Base-by-base conservation (phyloP, 441 rosid genomes). In the Sinapis alba region DNA sequence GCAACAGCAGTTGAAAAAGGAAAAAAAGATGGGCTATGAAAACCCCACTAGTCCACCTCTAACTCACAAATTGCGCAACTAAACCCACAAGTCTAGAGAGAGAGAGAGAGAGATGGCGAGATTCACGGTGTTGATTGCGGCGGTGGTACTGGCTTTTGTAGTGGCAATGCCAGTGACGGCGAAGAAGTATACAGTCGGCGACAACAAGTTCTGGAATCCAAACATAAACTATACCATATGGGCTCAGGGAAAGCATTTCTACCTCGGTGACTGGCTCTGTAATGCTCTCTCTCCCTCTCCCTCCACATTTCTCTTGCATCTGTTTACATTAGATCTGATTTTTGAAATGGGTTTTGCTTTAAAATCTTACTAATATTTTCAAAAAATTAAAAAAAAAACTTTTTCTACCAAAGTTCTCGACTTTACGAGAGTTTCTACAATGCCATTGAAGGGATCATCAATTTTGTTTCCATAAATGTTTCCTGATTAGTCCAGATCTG, bases 241-340 rank as follows among this genome's bases (percentile, higher is more conserved):
- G 97, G 93, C 93, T 81, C 81, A 85, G 56, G 88, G 53, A 76
- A 89, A 84, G 65, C 92, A 92, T 57, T 94, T 92, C 76, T 87
- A 89, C 83, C 85, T 89, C 80, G 98, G 86, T 2, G 97, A 94
- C 71, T 92, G 98, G 97, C 98, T 94, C 69, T 92, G 98, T 94
- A 89, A 89, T 62, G 89, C 28, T 38, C 72, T 66, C 36, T 27
- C 61, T 73, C 69, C 5, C 5, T 41, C 47, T n/a, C 4, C 53
- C 13, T 36, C 38, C 54, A 28, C 59, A 2, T 12, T 16, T 18
- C 60, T 32, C 65, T 54, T 34, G 16, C 43, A 74, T 69, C 65
- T 62, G 53, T 30, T 56, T 15, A 5, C 19, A 0, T 56, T 43
- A 70, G 80, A 70, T 76, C 79, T 69, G 65, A 28, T 63, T 21